Base-by-base conservation (phyloP, 805 yeast species). In the Nakazawaea wyomingensis region DNA sequence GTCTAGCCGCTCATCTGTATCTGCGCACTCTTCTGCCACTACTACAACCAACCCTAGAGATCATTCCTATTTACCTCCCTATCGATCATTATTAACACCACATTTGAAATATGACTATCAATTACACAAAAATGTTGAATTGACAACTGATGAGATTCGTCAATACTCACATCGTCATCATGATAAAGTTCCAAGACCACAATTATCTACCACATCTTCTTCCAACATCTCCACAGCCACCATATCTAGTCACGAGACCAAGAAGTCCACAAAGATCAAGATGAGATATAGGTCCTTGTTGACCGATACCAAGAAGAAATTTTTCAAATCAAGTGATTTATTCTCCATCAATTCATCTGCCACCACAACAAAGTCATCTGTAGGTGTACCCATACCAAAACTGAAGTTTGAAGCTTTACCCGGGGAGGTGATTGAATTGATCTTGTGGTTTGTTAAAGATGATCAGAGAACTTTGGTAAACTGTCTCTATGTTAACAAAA, bases 71-170 rank as follows among this genome's bases (percentile, higher is more conserved):
- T 59, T 74, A 20, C 79, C 79, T 6, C 74, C 80, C 2, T 76
- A 76, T 54, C 62, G 80, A 34, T 74, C 80, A 4, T 61, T 76
- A 21, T 56, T 76, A 21, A 68, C 65, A 33, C 81, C 81, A 1
- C 61, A 59, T 39, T 68, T 69, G 9, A 60, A 67, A 17, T 76
- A 74, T 52, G 82, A 76, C 53, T 76, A 76, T 55, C 59, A 62
- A 39, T 49, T 62, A 4, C 62, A 59, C 41, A 43, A 51, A 3
- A 52, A 51, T 14, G 50, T 53, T 31, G 48, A 42, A 20, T 29
- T 40, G 11, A 35, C 42, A 2, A 10, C 40, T 8, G 44, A 40
- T n/a, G 43, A 44, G 16, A 55, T 67, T 18, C 73, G 67, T 4
- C 52, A 66, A 26, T 29, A 29, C 16, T 29, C 32, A 10, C 51